phyloP scores from a whole-genome alignment of 129 eudicot species.

The Centella asiatica region DNA sequence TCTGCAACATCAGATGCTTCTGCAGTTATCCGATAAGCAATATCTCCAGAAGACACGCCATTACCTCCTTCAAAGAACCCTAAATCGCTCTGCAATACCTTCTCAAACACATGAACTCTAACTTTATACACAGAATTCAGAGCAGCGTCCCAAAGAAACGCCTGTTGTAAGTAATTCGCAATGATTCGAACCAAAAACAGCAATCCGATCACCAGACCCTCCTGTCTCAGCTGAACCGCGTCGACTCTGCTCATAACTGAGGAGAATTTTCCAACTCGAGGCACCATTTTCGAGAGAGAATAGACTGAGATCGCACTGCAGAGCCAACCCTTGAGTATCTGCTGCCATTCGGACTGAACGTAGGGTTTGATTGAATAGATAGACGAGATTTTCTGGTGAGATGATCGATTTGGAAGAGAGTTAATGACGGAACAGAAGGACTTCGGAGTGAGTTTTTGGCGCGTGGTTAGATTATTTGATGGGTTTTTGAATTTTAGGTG shows the following conservation, averaged over 20 bases:
- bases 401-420: neutral
- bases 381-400: slow-evolving; percentile 19
- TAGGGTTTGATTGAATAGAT: slow-evolving; percentile 50
- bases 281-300: slow-evolving; percentile 52
- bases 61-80: slow-evolving; percentile 67
- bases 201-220: slow-evolving; percentile 45
- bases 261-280: slow-evolving; percentile 44
- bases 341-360: slow-evolving; percentile 57
- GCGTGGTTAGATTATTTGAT: slow-evolving; percentile 5
- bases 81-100: slow-evolving; percentile 76
- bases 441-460: neutral
- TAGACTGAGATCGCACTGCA: slow-evolving; percentile 73
- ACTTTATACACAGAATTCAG: slow-evolving; percentile 41
- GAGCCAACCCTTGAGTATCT: slow-evolving; percentile 58
- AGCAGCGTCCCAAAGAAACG: slow-evolving; percentile 86
- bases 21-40: slow-evolving; percentile 78
- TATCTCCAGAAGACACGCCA: slow-evolving; percentile 63
- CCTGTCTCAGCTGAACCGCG: slow-evolving; percentile 21
- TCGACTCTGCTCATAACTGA: slow-evolving; percentile 9
- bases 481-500: slow-evolving; percentile 5
- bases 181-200: slow-evolving; percentile 40
- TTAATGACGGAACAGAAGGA: neutral
- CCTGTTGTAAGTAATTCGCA: slow-evolving; percentile 62
- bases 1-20: slow-evolving; percentile 86
- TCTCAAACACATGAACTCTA: slow-evolving; percentile 65